These are phyloP conservation scores for Esteya vermicola DNA, from an alignment of 2,329 filamentous ascomycete species.

Conservation along the genomic window DNA sequence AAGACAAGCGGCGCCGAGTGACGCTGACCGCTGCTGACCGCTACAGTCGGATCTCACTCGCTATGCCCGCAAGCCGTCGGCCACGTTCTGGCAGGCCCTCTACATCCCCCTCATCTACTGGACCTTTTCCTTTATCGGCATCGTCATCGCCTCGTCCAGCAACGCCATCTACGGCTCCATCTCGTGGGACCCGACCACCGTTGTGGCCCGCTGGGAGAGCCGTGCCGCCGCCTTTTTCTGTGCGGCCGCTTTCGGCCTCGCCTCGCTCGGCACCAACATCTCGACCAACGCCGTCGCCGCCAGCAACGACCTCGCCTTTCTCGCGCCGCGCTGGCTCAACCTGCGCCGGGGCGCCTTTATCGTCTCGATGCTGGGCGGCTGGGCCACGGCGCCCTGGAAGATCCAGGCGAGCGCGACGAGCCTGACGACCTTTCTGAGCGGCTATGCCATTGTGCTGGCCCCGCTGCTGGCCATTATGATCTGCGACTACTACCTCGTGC, in stretches of 20 bases:
- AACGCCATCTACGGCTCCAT: slow-evolving; percentile 24
- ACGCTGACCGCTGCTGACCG: too few relatives aligned
- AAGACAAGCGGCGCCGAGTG: too few relatives aligned
- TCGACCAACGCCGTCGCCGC: slow-evolving; percentile 22
- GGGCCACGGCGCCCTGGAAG: slow-evolving; percentile 14
- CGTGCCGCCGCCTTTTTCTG: slow-evolving; percentile 13
- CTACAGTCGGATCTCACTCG: slow-evolving; percentile 20
- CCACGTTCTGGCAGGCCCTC: slow-evolving; percentile 26
- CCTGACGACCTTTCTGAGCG: slow-evolving; percentile 10
- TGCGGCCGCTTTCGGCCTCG: slow-evolving; percentile 10
- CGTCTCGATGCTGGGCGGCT: slow-evolving; percentile 11
- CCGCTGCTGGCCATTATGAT: slow-evolving; percentile 18
- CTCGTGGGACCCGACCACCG: slow-evolving; percentile 11
- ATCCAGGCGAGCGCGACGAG: slow-evolving; percentile 10
- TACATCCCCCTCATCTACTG: slow-evolving; percentile 21
- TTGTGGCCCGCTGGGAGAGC: slow-evolving; percentile 10
- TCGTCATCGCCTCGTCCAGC: slow-evolving; percentile 25
- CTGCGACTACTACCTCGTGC: slow-evolving; percentile 24
- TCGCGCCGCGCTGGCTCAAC: slow-evolving; percentile 20
- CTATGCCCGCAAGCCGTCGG: slow-evolving; percentile 21
- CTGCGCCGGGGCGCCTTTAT: slow-evolving; percentile 18
- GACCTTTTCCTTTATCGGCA: slow-evolving; percentile 19
- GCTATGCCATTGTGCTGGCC: slow-evolving; percentile 12
- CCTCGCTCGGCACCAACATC: slow-evolving; percentile 12
- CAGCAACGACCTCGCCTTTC: slow-evolving; percentile 19